Evolutionary conservation across 768 basidiomycete species (phyloP).

Genomic region (Favolaschia claudopus): DNA sequence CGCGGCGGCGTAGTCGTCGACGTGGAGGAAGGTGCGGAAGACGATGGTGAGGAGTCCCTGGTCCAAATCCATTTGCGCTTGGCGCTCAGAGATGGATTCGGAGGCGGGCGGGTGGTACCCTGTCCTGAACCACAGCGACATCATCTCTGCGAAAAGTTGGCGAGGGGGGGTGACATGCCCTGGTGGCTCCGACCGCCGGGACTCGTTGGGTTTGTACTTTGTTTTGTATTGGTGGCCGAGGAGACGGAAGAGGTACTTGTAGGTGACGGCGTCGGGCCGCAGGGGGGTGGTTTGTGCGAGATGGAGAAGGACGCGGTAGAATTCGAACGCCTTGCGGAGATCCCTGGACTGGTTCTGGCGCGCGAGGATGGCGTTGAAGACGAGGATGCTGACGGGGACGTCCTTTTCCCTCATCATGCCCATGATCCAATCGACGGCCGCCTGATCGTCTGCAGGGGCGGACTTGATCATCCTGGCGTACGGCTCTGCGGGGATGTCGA

Average conservation of each 20-base stretch:
- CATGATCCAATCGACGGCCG: conserved; percentile 45
- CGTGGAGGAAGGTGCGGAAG: conserved; percentile 52
- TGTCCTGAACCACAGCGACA: conserved; percentile 34
- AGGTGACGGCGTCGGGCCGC: conserved; percentile 53
- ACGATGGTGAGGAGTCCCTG: conserved; percentile 45
- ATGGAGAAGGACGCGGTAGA: conserved; percentile 50
- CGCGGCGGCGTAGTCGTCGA: conserved; percentile 57
- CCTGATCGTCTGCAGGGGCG: conserved; percentile 36
- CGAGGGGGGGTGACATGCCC: conserved; percentile 44
- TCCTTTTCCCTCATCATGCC: conserved; percentile 46
- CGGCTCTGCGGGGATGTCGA: conserved; percentile 29
- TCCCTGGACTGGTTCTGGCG: conserved; percentile 42
- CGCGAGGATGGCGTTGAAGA: conserved; percentile 60
- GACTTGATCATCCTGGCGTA: conserved; percentile 49
- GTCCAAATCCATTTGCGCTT: conserved; percentile 8
- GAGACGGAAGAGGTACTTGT: conserved; percentile 50
- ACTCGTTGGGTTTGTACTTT: conserved; percentile 19
- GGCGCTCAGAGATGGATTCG: conserved; percentile 32
- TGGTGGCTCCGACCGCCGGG: conserved; percentile 30
- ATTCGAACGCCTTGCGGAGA: conserved; percentile 46
- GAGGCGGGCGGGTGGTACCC: conserved; percentile 29
- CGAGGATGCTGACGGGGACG: conserved; percentile 43
- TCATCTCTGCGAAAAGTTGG: conserved; percentile 53
- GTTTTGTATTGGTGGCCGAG: conserved; percentile 27
- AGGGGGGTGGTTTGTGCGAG: conserved; percentile 38